phyloP scores from a whole-genome alignment of 768 basidiomycete species.

The Tylopilus subfusipes region DNA sequence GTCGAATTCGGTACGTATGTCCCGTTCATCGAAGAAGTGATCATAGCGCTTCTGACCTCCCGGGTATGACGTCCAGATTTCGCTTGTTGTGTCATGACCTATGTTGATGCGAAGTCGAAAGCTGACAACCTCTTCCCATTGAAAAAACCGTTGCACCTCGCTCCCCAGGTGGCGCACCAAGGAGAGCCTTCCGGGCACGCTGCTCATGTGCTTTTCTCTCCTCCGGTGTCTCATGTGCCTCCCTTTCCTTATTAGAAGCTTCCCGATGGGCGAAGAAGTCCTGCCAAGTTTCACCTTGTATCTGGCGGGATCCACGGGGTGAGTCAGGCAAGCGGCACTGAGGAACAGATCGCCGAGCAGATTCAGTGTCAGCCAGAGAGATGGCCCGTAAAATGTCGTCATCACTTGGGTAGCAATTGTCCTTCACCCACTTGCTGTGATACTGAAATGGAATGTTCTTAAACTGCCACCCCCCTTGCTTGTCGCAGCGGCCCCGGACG shows the following conservation, averaged over 20 bases:
- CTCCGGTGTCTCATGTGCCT: background rate
- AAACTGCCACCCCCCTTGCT: background rate
- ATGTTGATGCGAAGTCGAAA: background rate
- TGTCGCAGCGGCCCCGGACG: background rate
- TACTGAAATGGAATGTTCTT: background rate
- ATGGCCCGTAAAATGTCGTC: background rate
- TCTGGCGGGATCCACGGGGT: background rate
- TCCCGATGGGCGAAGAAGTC: background rate
- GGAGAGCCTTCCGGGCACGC: background rate
- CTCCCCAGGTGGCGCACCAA: too few relatives aligned
- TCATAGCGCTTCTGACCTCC: background rate
- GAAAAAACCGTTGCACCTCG: background rate
- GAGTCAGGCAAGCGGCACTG: background rate
- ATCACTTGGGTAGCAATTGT: background rate
- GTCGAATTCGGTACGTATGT: conserved; percentile 1
- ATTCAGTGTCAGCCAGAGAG: background rate
- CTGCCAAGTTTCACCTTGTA: background rate
- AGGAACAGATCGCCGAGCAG: too few relatives aligned
- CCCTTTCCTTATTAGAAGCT: background rate
- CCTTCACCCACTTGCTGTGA: background rate
- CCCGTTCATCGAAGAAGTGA: background rate
- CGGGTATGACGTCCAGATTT: background rate
- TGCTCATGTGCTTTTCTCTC: background rate
- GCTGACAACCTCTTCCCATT: background rate
- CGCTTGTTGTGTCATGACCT: background rate